phyloP scores from a whole-genome alignment of 192 early-diverging fungal species.

The Fimicolochytrium jonesii region DNA sequence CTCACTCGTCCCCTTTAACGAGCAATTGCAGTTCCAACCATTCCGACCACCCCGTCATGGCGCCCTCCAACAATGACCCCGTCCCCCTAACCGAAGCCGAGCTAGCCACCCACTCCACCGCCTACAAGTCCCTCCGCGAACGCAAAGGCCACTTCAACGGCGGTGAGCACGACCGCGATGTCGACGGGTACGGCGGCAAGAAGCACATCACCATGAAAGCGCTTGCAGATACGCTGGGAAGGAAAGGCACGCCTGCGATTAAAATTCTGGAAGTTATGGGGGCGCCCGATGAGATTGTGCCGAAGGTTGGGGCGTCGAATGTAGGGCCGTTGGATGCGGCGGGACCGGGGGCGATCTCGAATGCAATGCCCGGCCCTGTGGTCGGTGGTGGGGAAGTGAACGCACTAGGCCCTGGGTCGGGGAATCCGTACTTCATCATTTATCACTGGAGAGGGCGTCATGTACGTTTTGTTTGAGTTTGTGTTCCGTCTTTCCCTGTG shows the following conservation, averaged over 20 bases:
- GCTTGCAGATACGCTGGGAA: not conserved
- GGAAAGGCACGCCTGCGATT: not conserved
- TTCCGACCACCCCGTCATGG: too few relatives aligned
- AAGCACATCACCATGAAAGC: constrained; percentile 24
- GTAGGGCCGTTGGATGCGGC: constrained; percentile 19
- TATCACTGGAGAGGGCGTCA: constrained; percentile 31
- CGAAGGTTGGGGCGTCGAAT: constrained; percentile 22
- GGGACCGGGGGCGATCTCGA: constrained; percentile 8
- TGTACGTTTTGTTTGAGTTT: not conserved
- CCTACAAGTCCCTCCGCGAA: constrained; percentile 18
- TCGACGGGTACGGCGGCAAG: constrained; percentile 21
- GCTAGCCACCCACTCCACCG: constrained; percentile 5
- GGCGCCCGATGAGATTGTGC: constrained; percentile 25
- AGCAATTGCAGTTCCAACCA: too few relatives aligned
- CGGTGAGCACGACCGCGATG: constrained; percentile 22
- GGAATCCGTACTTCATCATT: constrained; percentile 19
- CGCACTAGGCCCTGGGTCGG: not conserved
- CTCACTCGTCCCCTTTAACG: too few relatives aligned
- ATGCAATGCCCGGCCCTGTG: constrained; percentile 19
- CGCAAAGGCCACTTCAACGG: constrained; percentile 27
- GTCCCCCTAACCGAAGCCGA: not conserved
- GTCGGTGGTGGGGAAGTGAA: constrained; percentile 6
- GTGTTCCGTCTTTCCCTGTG: not conserved
- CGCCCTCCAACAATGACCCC: too few relatives aligned
- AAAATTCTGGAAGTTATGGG: constrained; percentile 20